Conservation (phyloP, 768 basidiomycete genomes). For the Daedaleopsis sinensis region DNA sequence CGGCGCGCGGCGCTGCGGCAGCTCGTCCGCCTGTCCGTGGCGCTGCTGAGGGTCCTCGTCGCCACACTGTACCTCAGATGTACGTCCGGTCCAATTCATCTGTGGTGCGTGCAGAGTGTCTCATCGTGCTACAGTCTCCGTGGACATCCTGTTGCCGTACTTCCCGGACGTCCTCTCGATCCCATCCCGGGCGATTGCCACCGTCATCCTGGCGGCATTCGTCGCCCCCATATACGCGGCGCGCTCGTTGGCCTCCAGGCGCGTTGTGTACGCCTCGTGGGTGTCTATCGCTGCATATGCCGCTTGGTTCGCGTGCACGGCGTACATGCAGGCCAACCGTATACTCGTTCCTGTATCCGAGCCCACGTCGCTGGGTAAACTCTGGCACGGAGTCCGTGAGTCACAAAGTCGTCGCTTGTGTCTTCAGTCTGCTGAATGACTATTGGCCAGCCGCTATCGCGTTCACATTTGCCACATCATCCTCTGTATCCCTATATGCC, state of each 20-base stretch:
- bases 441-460: constrained; percentile 51
- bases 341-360: constrained; percentile 39
- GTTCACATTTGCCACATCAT: constrained; percentile 67
- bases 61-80: constrained; percentile 68
- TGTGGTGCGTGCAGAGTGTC: not conserved
- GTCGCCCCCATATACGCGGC: constrained; percentile 56
- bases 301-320: constrained; percentile 58
- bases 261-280: constrained; percentile 58
- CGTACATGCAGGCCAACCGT: constrained; percentile 55
- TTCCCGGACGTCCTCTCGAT: constrained; percentile 40
- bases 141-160: constrained; percentile 53
- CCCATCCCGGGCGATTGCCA: constrained; percentile 43
- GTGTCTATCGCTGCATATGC: constrained; percentile 62
- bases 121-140: constrained; percentile 46
- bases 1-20: constrained; percentile 47
- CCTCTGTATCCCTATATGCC: constrained; percentile 67
- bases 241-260: constrained; percentile 55
- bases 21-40: constrained; percentile 47
- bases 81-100: constrained; percentile 38
- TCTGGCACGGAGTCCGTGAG: constrained; percentile 71
- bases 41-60: constrained; percentile 50
- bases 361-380: constrained; percentile 46
- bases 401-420: constrained; percentile 15
- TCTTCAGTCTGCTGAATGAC: not conserved
- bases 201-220: constrained; percentile 44